phyloP scores from a whole-genome alignment of 495 filamentous ascomycete genomes.

The Aspergillus hancockii region DNA sequence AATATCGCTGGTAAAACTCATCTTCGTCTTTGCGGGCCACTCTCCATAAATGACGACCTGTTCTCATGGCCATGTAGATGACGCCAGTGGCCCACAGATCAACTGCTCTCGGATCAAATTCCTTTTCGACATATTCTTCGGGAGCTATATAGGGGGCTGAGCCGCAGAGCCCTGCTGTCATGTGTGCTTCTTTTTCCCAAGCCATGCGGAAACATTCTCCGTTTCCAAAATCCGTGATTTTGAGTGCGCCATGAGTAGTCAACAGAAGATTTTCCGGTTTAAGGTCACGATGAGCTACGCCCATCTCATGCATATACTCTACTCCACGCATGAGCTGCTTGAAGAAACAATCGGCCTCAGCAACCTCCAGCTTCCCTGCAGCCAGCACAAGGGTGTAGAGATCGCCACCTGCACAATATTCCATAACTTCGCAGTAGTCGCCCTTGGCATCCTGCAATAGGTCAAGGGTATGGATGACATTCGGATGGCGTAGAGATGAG shows the following conservation, averaged over 20 bases:
- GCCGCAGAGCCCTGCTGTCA: constrained; percentile 95
- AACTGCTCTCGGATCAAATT: constrained; percentile 95
- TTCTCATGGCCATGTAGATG: constrained; percentile 99
- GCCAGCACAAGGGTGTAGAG: constrained; percentile 93
- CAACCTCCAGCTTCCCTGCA: constrained; percentile 88
- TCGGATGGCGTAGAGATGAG: constrained; percentile 92
- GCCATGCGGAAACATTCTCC: constrained; percentile 99
- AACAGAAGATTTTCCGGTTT: constrained; percentile 97
- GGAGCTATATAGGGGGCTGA: constrained; percentile 97
- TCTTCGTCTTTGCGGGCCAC: constrained; percentile 93
- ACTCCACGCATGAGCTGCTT: constrained; percentile 99
- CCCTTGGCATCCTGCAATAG: constrained; percentile 94
- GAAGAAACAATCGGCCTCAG: constrained; percentile 97
- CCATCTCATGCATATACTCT: constrained; percentile 99
- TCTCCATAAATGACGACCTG: constrained; percentile 94
- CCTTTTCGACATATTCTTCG: constrained; percentile 90
- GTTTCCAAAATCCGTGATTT: constrained; percentile 99
- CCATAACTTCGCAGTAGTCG: constrained; percentile 99
- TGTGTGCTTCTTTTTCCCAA: constrained; percentile 97
- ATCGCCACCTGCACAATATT: constrained; percentile 96
- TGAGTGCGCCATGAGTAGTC: constrained; percentile 90
- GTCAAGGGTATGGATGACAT: constrained; percentile 97
- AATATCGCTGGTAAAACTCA: constrained; percentile 92
- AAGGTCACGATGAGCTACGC: constrained; percentile 93
- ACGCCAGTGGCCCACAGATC: constrained; percentile 98